phyloP scores from a whole-genome alignment of 257 asterid genomes.

The Penstemon barbatus region DNA sequence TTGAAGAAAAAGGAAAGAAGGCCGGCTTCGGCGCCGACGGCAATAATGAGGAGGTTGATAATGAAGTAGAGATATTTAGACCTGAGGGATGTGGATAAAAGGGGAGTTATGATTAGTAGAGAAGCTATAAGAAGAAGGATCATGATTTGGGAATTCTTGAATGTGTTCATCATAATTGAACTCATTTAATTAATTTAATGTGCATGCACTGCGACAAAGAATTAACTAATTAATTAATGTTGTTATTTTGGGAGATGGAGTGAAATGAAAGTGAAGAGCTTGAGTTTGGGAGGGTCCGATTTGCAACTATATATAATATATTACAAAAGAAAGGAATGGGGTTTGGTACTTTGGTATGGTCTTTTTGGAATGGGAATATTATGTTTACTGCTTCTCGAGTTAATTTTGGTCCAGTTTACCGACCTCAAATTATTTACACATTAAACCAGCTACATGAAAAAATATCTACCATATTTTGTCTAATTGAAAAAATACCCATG shows the following conservation, averaged over 20 bases:
- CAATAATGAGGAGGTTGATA: slow-evolving; percentile 51
- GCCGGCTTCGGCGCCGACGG: slow-evolving; percentile 65
- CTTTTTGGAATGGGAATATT: background rate
- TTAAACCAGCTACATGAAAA: too few relatives aligned
- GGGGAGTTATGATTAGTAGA: slow-evolving; percentile 45
- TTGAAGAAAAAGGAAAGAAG: slow-evolving; percentile 48
- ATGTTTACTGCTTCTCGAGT: background rate
- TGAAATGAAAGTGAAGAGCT: background rate
- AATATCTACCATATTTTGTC: too few relatives aligned
- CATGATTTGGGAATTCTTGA: slow-evolving; percentile 37
- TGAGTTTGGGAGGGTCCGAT: background rate
- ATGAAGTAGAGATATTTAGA: slow-evolving; percentile 51
- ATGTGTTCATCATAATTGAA: slow-evolving; percentile 28
- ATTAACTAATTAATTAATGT: too few relatives aligned
- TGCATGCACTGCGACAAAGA: too few relatives aligned
- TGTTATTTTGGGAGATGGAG: background rate
- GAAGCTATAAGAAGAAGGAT: slow-evolving; percentile 37
- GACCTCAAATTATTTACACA: too few relatives aligned
- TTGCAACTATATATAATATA: slow-evolving; percentile 5
- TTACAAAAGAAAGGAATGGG: background rate
- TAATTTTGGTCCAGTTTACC: background rate
- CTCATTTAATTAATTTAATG: too few relatives aligned
- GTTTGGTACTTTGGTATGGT: background rate
- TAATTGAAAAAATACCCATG: too few relatives aligned
- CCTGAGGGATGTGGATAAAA: slow-evolving; percentile 50